Percentiles rank a stretch among this genome's conserved stretches.
These are phyloP conservation scores for Suhomyces canberraensis DNA, from an alignment of 805 yeast genomes.

Conservation along the genomic window DNA sequence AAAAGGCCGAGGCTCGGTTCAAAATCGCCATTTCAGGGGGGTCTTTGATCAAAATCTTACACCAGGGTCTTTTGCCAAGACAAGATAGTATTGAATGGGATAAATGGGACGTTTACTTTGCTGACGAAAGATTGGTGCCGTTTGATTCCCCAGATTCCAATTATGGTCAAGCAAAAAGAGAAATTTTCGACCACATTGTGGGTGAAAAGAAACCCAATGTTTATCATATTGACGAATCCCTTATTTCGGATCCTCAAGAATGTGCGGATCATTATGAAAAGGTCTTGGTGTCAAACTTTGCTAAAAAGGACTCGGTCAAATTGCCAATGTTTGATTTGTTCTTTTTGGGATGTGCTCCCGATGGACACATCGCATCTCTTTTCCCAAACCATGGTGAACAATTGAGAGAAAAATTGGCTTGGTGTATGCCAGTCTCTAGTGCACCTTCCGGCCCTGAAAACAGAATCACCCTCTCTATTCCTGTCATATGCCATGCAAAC, in stretches of 20 bases:
- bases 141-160: slow-evolving; percentile 79
- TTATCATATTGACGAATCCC: slow-evolving; percentile 75
- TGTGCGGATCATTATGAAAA: slow-evolving; percentile 94
- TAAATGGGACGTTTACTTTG: slow-evolving; percentile 94
- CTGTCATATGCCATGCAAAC: slow-evolving; percentile 91
- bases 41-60: slow-evolving; percentile 78
- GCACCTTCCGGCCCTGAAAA: slow-evolving; percentile 87
- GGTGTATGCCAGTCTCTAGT: slow-evolving; percentile 90
- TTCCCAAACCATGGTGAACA: slow-evolving; percentile 87
- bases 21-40: slow-evolving; percentile 94
- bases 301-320: slow-evolving; percentile 93
- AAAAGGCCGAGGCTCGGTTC: slow-evolving; percentile 66
- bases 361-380: slow-evolving; percentile 95
- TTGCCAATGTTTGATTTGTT: slow-evolving; percentile 91
- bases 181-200: slow-evolving; percentile 69
- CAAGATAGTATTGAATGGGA: slow-evolving; percentile 78
- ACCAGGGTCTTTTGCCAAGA: slow-evolving; percentile 79
- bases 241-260: slow-evolving; percentile 79
- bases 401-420: slow-evolving; percentile 83
- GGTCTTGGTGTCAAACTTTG: slow-evolving; percentile 81
- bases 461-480: slow-evolving; percentile 87
- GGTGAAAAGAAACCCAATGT: slow-evolving; percentile 61
- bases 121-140: slow-evolving; percentile 93
- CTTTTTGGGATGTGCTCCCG: slow-evolving; percentile 96
- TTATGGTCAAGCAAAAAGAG: slow-evolving; percentile 83